Percentiles rank a stretch among this genome's conserved stretches.
Conservation (phyloP, 495 filamentous ascomycete species). For the Chlorociboria aeruginascens region DNA sequence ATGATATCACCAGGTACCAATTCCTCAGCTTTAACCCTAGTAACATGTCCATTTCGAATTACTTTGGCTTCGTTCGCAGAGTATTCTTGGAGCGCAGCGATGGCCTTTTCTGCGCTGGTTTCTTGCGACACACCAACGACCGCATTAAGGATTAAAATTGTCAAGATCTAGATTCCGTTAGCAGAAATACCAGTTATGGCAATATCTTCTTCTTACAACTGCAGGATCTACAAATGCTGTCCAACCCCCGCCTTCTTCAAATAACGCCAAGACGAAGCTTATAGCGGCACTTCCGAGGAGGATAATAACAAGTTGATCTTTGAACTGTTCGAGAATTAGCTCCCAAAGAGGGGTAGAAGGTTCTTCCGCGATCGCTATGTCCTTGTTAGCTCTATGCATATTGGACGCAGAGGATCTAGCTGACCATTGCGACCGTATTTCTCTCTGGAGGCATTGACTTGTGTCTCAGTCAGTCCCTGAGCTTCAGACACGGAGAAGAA, state of each 20-base stretch:
- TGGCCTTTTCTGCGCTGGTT: constrained; percentile 96
- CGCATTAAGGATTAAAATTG: constrained; percentile 92
- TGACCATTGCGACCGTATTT: constrained; percentile 82
- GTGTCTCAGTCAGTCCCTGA: constrained; percentile 55
- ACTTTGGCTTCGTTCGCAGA: constrained; percentile 97
- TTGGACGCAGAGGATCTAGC: constrained; percentile 20
- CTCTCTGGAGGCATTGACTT: constrained; percentile 48
- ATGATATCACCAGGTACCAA: constrained; percentile 94
- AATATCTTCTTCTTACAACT: constrained; percentile 50
- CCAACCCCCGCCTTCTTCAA: constrained; percentile 88
- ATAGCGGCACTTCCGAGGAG: constrained; percentile 87
- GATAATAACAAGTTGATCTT: constrained; percentile 96
- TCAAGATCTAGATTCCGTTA: constrained; percentile 60
- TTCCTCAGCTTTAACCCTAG: constrained; percentile 81
- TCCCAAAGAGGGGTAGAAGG: constrained; percentile 96
- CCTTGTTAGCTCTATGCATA: constrained; percentile 14
- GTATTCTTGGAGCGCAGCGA: constrained; percentile 97
- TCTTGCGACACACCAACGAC: constrained; percentile 98
- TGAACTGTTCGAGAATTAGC: constrained; percentile 95
- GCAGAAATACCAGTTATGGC: neutral
- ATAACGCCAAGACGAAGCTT: constrained; percentile 86
- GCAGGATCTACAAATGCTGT: constrained; percentile 97
- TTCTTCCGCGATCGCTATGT: constrained; percentile 80
- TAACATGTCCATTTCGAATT: constrained; percentile 62
- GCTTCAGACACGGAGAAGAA: constrained; percentile 57